Evolutionary conservation across 73 alveolate genomes (phyloP), one percentile per base, ranked within the genome.

Genomic region (Durusdinium trenchii): DNA sequence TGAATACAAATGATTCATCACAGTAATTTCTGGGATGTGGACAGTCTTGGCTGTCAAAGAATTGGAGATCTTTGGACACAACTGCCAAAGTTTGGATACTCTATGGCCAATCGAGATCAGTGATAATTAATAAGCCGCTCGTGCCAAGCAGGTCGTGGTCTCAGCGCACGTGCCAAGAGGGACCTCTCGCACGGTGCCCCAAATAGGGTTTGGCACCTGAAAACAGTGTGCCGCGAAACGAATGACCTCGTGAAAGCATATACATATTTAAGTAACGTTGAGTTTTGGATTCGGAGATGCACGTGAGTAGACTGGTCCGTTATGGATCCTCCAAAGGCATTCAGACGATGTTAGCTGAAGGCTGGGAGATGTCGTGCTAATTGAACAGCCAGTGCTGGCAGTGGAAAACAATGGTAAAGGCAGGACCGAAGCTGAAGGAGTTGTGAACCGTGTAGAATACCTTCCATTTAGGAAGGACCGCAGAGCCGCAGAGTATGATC

Each of bases 301-400:
- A 20, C 9, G 64, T 54, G 64, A 9, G 20, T 12, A 12, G 64
- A 54, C 20, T 54, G 64, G 20, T 54, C 20, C 20, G 28, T 54
- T 54, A 12, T 54, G 64, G 9, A 9, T 9, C 20, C 64, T 9
- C 45, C 42, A 9, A 64, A 18, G 28, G 79, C 79, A 60, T 28
- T 78, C 38, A 36, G 18, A 38, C 60, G 46, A 83, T 50, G 94
- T 48, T 46, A 18, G 67, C 75, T 18, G 38, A 38, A 90, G 96
- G 98, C 43, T 78, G 43, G 98, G 98, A 18, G 98, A 91, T 69
- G 89, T 91, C 79, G 98, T 91, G 98, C 98, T 91, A 10, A 42
- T 69, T 23, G 98, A 91, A 36, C 78, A 78, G 32, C 98, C 98
- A 0, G 85, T 91, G 40, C 30, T 91, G 89, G 98, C 82, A 45